Evolutionary conservation across 306 rosid species (phyloP), one percentile per base, ranked within the genome.

Genomic region (Coriaria nepalensis): DNA sequence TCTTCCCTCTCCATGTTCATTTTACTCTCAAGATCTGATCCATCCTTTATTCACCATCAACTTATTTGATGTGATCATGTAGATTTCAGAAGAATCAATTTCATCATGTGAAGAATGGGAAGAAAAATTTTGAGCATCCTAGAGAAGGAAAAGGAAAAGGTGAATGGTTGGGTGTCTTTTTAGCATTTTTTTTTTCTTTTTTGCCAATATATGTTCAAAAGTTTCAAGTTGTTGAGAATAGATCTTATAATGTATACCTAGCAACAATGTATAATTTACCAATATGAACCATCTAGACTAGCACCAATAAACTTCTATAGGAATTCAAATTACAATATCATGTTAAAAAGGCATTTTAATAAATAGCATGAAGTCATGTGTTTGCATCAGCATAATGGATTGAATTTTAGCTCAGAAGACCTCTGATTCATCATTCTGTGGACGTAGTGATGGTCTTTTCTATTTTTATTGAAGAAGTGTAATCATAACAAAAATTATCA

Each of bases 41-140:
- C 29, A 20, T 20, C 29, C 29, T 20, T 20, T 20, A 20, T 56
- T 55, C 49, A 55, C 49, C 35, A 59, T 47, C 29, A 43, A 57
- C 68, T 62, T 52, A 35, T 44, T 46, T 40, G 36, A 40, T 20
- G 29, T 20, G 29, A 20, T 20, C 29, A 20, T 75, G 68, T 65
- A 82, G 96, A 67, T 81, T 69, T 57, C 94, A 77, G 68, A 77
- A 78, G 82, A 63, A 79, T 47, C 82, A 75, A 64, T 69, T 64
- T 51, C 76, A 47, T 65, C 81, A 56, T 50, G 50, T 4, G 60
- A 74, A 74, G 61, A 65, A 68, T 55, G 81, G 73, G 37, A 77
- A 71, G 47, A 70, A 55, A 56, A 76, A 62, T 64, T 51, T 33
- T 15, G 65, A 64, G 53, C 65, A 49, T 65, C 69, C 66, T 47